Conservation (phyloP, 371 early-diverging fungal species). For the Haplosporangium sp. region DNA sequence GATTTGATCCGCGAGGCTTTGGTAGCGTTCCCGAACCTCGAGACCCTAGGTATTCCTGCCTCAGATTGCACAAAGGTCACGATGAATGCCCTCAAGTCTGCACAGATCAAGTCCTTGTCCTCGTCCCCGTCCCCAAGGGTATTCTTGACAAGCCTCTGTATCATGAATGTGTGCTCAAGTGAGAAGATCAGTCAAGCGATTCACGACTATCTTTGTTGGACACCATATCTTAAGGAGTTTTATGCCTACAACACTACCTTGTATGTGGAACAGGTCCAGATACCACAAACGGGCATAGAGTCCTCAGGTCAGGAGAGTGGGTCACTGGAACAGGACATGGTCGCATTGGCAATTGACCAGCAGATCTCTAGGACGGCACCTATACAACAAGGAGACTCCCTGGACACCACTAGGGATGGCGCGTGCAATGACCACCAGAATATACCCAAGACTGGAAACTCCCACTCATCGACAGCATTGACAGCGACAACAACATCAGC, state of each 20-base stretch:
- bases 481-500: neutral
- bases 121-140: neutral
- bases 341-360: neutral
- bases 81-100: conserved; percentile 36
- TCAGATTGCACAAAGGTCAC: conserved; percentile 41
- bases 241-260: conserved; percentile 49
- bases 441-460: no score
- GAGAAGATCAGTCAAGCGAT: conserved; percentile 46
- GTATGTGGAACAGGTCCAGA: conserved; percentile 45
- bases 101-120: conserved; percentile 4
- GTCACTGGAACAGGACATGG: neutral
- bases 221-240: conserved; percentile 39
- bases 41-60: conserved; percentile 36
- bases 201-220: conserved; percentile 49
- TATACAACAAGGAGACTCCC: neutral
- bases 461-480: neutral
- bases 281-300: neutral
- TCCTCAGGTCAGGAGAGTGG: neutral
- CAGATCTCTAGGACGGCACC: neutral
- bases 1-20: conserved; percentile 31
- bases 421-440: no score
- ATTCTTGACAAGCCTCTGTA: conserved; percentile 35
- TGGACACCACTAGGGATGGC: no score
- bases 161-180: conserved; percentile 45
- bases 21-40: conserved; percentile 18